Base-by-base conservation (phyloP, 2,329 filamentous ascomycete species). In the Talaromyces piceae region DNA sequence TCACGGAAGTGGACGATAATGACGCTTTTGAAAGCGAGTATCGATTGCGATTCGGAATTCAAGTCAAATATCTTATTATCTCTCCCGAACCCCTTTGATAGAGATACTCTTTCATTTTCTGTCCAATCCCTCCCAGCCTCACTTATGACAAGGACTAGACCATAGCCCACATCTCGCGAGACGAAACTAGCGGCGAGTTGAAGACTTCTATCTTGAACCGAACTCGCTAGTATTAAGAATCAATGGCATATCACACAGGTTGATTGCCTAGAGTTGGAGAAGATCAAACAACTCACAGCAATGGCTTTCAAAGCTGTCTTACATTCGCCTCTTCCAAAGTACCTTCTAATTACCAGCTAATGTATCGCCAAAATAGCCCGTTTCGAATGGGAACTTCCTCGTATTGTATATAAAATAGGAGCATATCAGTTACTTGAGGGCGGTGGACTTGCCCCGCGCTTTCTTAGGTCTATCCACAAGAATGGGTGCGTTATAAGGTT, bases 381-480 rank as follows among this genome's bases (percentile, higher is more conserved):
- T 45, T 68, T 67, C 33, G 58, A 63, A 49, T 67, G 61, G 64
- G 63, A 67, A 54, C 18, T 69, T 6, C 63, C 59, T 54, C 58
- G 55, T 37, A 63, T 69, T 46, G 63, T 67, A 56, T 54, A 55
- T 23, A 65, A 69, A 54, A 65, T 61, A 20, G 58, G 58, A 56
- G 59, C 57, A 50, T 67, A 66, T 44, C 48, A 52, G 39, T 49
- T 46, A 28, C 48, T 54, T 16, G 55, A 68, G 53, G 59, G 56
- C 49, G 55, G 44, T n/a, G 61, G 56, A 33, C 47, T 71, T 25
- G 65, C 63, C 25, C 65, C 66, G 8, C 58, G 53, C 39, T 70
- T 72, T 57, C 57, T 71, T 25, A 66, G 56, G 41, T 64, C 71
- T 57, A 8, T 47, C 27, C n/a, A 33, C 16, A 28, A 47, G 27